Base-by-base conservation (phyloP, 2,329 filamentous ascomycete genomes). In the Trichoderma brevicompactum region DNA sequence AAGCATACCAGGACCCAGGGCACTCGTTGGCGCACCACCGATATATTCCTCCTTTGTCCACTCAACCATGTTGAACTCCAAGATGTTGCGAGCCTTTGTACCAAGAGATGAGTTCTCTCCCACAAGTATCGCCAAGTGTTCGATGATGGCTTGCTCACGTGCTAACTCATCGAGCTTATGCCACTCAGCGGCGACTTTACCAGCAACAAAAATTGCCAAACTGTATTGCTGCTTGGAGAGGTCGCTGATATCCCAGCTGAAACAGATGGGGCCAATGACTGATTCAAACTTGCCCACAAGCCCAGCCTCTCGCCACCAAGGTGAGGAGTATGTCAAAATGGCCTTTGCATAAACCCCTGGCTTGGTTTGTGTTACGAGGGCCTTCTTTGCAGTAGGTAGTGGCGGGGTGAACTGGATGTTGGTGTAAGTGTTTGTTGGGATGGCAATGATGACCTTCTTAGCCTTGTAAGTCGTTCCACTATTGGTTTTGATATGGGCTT, bases 271-370 rank as follows among this genome's bases (percentile, higher is more conserved):
- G 0, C 73, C 73, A 2, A 66, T 63, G 13, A 54, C 77, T 0
- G 78, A 80, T 58, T 78, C 76, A 2, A 77, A 73, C 19, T 81
- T 73, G 5, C 81, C 83, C 48, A 76, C 79, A 15, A 80, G 73
- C 0, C 78, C 76, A 1, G 72, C 65, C 0, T 75, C 70, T 1
- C 75, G 71, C 84, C 84, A 86, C 71, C 79, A 85, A 0, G 82
- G 79, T 5, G 70, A 70, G 0, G 72, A 64, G 71, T 80, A 85
- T 36, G 79, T 74, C 9, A 82, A 65, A 6, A 80, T 73, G 2
- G 71, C 67, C 65, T 80, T 80, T 48, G 73, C 74, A 55, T 77
- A 79, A 58, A 74, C 70, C 2, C 78, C 78, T 0, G 74, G 70
- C 17, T 69, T 73, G 5, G 75, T 78, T 8, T 67, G 65, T 1